These are phyloP conservation scores for Teunomyces barrocoloradensis DNA, from an alignment of 805 yeast species.

Conservation along the genomic window DNA sequence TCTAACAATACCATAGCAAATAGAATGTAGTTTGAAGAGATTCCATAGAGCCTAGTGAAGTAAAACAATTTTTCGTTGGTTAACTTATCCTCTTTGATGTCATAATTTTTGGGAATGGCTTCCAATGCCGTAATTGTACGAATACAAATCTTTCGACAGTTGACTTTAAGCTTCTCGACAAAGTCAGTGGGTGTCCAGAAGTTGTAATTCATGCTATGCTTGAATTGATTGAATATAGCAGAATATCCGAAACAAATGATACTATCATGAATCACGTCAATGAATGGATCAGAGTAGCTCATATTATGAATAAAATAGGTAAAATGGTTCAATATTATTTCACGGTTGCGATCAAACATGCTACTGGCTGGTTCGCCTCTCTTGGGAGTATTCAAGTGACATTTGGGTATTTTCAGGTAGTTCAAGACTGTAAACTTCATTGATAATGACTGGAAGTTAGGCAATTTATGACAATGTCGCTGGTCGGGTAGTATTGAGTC, in stretches of 20 bases:
- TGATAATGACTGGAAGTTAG: neutral
- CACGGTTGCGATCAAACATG: neutral
- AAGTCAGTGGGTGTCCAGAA: neutral
- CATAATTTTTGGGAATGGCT: neutral
- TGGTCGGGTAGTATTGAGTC: neutral
- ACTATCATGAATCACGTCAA: slow-evolving; percentile 11
- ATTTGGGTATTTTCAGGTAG: neutral
- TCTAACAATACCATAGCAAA: neutral
- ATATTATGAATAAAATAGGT: slow-evolving; percentile 5
- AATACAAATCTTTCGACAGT: neutral
- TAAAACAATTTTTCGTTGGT: neutral
- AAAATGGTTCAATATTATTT: slow-evolving; percentile 9
- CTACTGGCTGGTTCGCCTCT: neutral
- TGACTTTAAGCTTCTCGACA: neutral
- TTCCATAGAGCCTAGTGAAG: neutral
- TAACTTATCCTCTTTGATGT: neutral
- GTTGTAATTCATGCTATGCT: neutral
- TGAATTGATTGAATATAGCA: slow-evolving; percentile 12
- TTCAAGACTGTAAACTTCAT: neutral
- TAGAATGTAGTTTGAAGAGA: neutral
- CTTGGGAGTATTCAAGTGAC: neutral
- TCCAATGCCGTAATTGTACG: neutral
- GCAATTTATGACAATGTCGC: neutral
- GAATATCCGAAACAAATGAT: slow-evolving; percentile 17
- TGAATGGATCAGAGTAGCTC: neutral